These are phyloP conservation scores for Rubia yunnanensis DNA, from an alignment of 257 asterid species.

Conservation along the genomic window DNA sequence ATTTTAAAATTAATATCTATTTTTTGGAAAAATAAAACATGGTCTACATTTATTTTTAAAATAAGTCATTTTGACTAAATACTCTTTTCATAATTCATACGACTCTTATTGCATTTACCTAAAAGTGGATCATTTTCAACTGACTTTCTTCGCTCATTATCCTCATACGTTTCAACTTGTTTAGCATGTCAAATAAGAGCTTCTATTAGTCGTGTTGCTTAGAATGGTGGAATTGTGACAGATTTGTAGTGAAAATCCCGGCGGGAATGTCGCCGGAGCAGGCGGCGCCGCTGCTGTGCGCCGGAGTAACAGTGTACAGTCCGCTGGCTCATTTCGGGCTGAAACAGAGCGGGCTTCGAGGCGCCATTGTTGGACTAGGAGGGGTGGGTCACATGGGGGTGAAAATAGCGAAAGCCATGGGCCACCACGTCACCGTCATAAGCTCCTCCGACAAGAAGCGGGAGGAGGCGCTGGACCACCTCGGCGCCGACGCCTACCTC, in stretches of 20 bases:
- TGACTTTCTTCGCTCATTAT: too few species aligned
- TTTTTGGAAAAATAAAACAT: too few species aligned
- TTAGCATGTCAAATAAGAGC: too few species aligned
- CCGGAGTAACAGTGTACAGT: conserved; percentile 85
- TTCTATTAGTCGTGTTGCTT: not conserved
- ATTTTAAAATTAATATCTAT: too few species aligned
- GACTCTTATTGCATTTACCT: too few species aligned
- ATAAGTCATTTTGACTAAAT: too few species aligned
- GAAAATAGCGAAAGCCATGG: conserved; percentile 85
- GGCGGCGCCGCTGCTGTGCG: conserved; percentile 88
- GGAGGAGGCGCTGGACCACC: conserved; percentile 66
- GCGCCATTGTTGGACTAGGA: conserved; percentile 81
- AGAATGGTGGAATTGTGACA: conserved; percentile 7
- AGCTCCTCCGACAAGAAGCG: conserved; percentile 79
- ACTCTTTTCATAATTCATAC: too few species aligned
- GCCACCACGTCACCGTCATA: conserved; percentile 77
- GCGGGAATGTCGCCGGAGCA: conserved; percentile 85
- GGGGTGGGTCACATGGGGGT: conserved; percentile 99
- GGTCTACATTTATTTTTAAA: too few species aligned
- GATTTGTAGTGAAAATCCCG: conserved; percentile 87
- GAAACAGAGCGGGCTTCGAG: conserved; percentile 57
- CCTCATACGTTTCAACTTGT: too few species aligned
- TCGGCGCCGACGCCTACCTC: conserved; percentile 83
- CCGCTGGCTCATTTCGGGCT: conserved; percentile 78
- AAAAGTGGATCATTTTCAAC: too few species aligned